Evolutionary conservation across 1,284 basidiomycete species (phyloP).

Genomic region (Ganoderma sinense): DNA sequence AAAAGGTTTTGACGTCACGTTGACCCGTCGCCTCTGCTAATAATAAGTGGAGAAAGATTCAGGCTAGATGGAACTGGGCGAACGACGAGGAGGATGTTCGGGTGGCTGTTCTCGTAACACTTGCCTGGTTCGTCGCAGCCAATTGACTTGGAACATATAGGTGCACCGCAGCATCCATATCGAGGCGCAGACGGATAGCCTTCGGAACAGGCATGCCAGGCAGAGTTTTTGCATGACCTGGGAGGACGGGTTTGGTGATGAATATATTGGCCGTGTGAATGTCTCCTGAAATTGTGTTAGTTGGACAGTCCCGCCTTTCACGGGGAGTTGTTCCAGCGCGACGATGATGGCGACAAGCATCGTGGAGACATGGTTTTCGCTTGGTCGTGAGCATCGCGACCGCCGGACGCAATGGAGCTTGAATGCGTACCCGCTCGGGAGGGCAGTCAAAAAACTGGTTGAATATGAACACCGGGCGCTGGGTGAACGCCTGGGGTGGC

Average conservation of each 20-base stretch:
- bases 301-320: constrained; percentile 6
- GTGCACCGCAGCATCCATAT: not conserved
- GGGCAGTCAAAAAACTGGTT: not conserved
- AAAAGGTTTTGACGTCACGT: constrained; percentile 24
- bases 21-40: not conserved
- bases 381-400: not conserved
- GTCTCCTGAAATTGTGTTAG: not conserved
- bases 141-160: not conserved
- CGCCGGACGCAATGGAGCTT: not conserved
- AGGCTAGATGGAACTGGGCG: constrained; percentile 4
- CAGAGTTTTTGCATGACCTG: constrained; percentile 7
- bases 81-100: not conserved
- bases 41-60: constrained; percentile 25
- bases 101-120: not conserved
- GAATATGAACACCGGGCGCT: not conserved
- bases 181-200: constrained; percentile 7
- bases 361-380: not conserved
- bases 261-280: constrained; percentile 1
- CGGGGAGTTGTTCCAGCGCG: not conserved
- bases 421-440: not conserved
- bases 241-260: not conserved
- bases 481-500: not conserved
- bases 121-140: not conserved
- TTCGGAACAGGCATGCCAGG: constrained; percentile 6
- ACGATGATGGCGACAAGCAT: not conserved